Percentiles rank a stretch among this genome's conserved stretches.
Evolutionary conservation across 768 basidiomycete genomes (phyloP).

Genomic region (Lactarius hatsudake): DNA sequence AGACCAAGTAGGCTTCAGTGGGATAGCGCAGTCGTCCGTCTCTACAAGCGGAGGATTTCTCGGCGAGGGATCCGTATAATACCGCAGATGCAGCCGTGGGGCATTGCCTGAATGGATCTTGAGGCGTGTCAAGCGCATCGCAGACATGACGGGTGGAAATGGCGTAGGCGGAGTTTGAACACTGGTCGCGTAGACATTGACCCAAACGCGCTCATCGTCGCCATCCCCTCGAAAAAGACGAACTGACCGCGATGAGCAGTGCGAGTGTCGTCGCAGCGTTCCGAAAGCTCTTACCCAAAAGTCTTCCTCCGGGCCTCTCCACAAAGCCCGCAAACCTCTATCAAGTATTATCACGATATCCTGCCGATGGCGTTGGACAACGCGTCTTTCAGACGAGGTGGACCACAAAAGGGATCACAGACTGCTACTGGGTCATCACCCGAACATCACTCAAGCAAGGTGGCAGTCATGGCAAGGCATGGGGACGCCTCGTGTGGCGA

Average conservation of each 20-base stretch:
- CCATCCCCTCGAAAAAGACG: not conserved
- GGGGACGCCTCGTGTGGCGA: conserved; percentile 79
- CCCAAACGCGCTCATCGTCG: conserved; percentile 1
- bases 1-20: conserved; percentile 72
- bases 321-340: conserved; percentile 62
- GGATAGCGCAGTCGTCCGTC: conserved; percentile 63
- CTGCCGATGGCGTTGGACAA: conserved; percentile 64
- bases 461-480: conserved; percentile 76
- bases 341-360: conserved; percentile 66
- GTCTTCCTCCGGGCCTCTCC: conserved; percentile 59
- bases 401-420: conserved; percentile 60
- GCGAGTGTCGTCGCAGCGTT: conserved; percentile 36
- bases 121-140: not conserved
- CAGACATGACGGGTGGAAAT: conserved; percentile 2
- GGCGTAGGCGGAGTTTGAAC: conserved; percentile 22
- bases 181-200: not conserved
- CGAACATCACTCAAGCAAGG: conserved; percentile 66
- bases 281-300: conserved; percentile 54
- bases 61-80: not conserved
- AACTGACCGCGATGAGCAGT: conserved; percentile 22
- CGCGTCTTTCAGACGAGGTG: conserved; percentile 73
- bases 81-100: not conserved
- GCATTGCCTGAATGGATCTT: not conserved
- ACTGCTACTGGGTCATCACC: conserved; percentile 76
- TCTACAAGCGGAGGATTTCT: conserved; percentile 13